A percentile compares a stretch with the other conserved stretches of the same genome.
phyloP scores from a whole-genome alignment of 176 grass and related monocot species.

The Avena atlantica region DNA sequence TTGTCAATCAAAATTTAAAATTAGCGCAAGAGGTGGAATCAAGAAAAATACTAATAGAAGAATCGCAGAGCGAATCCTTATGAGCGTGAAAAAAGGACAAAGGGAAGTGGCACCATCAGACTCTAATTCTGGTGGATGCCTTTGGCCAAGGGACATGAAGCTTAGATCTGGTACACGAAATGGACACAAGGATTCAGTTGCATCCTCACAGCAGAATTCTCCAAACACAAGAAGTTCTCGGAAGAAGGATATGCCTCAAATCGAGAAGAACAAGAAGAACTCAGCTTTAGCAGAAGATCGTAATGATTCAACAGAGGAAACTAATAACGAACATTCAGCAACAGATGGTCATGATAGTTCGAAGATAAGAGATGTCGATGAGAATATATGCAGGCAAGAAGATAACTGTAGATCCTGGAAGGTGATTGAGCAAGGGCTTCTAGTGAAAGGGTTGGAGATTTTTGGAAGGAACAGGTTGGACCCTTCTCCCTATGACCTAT shows the following conservation, averaged over 20 bases:
- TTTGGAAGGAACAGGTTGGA: slow-evolving; percentile 89
- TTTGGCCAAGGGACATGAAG: slow-evolving; percentile 68
- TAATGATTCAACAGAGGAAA: slow-evolving; percentile 63
- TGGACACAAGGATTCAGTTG: slow-evolving; percentile 67
- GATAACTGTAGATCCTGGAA: slow-evolving; percentile 69
- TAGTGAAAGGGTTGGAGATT: slow-evolving; percentile 92
- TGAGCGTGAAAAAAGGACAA: slow-evolving; percentile 75
- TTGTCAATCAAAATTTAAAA: slow-evolving; percentile 59
- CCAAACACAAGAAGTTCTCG: slow-evolving; percentile 65
- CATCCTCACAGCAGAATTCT: slow-evolving; percentile 56
- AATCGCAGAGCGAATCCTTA: slow-evolving; percentile 78
- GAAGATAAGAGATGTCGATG: slow-evolving; percentile 75
- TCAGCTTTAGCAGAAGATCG: slow-evolving; percentile 53
- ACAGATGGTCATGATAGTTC: slow-evolving; percentile 63
- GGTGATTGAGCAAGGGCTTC: slow-evolving; percentile 84
- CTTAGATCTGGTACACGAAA: slow-evolving; percentile 69
- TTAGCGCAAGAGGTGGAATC: slow-evolving; percentile 59
- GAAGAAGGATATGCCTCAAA: slow-evolving; percentile 50
- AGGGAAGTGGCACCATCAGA: slow-evolving; percentile 63
- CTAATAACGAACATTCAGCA: slow-evolving; percentile 52
- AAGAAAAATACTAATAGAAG: slow-evolving; percentile 80
- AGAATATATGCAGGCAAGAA: slow-evolving; percentile 70
- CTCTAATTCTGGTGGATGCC: slow-evolving; percentile 65
- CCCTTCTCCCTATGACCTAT: not conserved
- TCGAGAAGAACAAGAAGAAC: slow-evolving; percentile 51